Conservation (phyloP, 2,329 filamentous ascomycete species). For the Davidsoniella eucalypti region DNA sequence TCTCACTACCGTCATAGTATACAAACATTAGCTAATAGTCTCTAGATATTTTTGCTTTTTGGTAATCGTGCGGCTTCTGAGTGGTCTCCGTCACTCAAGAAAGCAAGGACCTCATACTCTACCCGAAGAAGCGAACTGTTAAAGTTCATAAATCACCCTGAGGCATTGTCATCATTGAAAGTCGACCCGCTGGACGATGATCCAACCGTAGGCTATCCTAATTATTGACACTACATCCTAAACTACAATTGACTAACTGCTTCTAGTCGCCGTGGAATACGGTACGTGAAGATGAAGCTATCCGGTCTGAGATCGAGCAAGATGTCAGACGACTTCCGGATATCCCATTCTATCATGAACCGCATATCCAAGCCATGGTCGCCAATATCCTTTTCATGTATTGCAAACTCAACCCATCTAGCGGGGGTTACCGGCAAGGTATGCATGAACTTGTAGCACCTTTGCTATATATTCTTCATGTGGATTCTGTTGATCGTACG, state of each 20-base stretch:
- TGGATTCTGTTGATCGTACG: slow-evolving; percentile 42
- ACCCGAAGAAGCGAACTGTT: slow-evolving; percentile 59
- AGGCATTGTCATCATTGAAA: slow-evolving; percentile 53
- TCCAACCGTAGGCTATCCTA: slow-evolving; percentile 28
- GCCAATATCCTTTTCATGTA: slow-evolving; percentile 86
- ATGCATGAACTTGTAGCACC: slow-evolving; percentile 96
- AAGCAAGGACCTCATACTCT: slow-evolving; percentile 58
- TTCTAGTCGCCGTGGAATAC: slow-evolving; percentile 76
- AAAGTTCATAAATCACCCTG: slow-evolving; percentile 68
- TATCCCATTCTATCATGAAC: slow-evolving; percentile 73
- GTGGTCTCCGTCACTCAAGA: slow-evolving; percentile 52
- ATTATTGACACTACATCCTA: not conserved
- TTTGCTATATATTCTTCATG: slow-evolving; percentile 66
- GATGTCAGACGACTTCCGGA: slow-evolving; percentile 91
- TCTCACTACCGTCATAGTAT: not conserved
- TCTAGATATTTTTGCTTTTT: slow-evolving; percentile 65
- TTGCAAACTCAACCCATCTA: slow-evolving; percentile 75
- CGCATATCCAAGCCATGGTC: slow-evolving; percentile 61
- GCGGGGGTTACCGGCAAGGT: slow-evolving; percentile 86
- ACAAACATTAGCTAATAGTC: not conserved
- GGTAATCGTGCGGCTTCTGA: slow-evolving; percentile 43
- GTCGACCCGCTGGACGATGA: slow-evolving; percentile 81
- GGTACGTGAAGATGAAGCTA: slow-evolving; percentile 66
- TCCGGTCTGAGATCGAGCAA: slow-evolving; percentile 79
- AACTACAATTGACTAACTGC: not conserved